Evolutionary conservation across 2,329 filamentous ascomycete genomes (phyloP).

Genomic region (Sclerotinia spermophila): DNA sequence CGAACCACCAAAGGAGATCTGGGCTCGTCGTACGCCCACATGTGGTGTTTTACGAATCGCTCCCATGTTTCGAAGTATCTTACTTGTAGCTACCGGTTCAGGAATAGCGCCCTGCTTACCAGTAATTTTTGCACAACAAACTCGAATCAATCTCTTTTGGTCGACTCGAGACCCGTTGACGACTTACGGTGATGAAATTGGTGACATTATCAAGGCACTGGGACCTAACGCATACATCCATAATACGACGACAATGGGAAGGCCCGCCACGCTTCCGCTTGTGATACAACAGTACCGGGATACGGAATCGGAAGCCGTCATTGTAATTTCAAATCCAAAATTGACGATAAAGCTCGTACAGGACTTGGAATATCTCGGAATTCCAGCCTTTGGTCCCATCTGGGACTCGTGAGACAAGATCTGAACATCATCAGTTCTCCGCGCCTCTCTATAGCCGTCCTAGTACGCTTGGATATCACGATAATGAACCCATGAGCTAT

Average conservation of each 20-base stretch:
- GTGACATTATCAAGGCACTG: slow-evolving; percentile 34
- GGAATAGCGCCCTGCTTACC: slow-evolving; percentile 66
- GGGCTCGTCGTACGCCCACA: slow-evolving; percentile 64
- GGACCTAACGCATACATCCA: slow-evolving; percentile 38
- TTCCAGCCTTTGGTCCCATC: slow-evolving; percentile 40
- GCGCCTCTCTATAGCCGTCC: background rate
- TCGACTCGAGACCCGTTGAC: slow-evolving; percentile 37
- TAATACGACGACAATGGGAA: slow-evolving; percentile 38
- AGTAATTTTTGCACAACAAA: slow-evolving; percentile 28
- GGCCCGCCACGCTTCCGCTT: slow-evolving; percentile 38
- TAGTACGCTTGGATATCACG: background rate
- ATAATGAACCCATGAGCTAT: background rate
- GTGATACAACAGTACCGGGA: slow-evolving; percentile 34
- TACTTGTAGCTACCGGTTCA: slow-evolving; percentile 69
- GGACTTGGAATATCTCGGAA: slow-evolving; percentile 40
- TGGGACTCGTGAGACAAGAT: slow-evolving; percentile 33
- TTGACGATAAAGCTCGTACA: slow-evolving; percentile 41
- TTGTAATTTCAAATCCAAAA: slow-evolving; percentile 40
- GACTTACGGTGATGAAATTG: slow-evolving; percentile 39
- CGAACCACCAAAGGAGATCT: slow-evolving; percentile 58
- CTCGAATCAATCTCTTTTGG: slow-evolving; percentile 38
- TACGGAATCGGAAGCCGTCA: slow-evolving; percentile 40
- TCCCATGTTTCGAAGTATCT: slow-evolving; percentile 59
- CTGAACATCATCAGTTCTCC: background rate
- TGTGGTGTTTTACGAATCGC: slow-evolving; percentile 66